phyloP scores from a whole-genome alignment of 106 monocot species.

The Platanthera guangdongensis region DNA sequence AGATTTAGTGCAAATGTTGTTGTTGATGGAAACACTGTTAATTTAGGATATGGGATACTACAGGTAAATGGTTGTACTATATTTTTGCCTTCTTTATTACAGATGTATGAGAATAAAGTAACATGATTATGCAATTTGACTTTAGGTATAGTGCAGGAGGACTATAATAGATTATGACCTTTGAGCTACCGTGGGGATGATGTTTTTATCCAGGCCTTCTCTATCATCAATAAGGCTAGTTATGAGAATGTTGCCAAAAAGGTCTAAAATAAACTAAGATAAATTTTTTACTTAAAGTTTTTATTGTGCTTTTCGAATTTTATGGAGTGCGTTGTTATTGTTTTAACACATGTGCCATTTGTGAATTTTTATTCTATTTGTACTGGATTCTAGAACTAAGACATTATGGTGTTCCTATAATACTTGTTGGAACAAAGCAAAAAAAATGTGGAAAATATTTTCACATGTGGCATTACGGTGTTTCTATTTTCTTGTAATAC shows the following conservation, averaged over 20 bases:
- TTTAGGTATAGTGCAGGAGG: constrained; percentile 52
- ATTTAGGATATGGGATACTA: constrained; percentile 7
- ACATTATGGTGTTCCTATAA: constrained; percentile 62
- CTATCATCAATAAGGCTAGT: constrained; percentile 70
- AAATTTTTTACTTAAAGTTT: not conserved
- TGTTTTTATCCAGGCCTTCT: constrained; percentile 61
- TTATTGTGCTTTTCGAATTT: not conserved
- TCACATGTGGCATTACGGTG: not conserved
- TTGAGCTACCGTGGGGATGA: constrained; percentile 72
- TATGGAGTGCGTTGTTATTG: not conserved
- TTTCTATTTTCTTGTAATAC: not conserved
- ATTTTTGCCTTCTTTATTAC: not conserved
- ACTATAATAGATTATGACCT: constrained; percentile 65
- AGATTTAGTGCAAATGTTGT: constrained; percentile 9
- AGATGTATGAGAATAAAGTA: not conserved
- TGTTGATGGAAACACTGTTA: constrained; percentile 7
- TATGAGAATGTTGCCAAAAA: constrained; percentile 70
- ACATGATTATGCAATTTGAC: not conserved
- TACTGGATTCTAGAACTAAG: constrained; percentile 68
- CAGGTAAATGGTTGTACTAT: not conserved
- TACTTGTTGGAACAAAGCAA: constrained; percentile 71
- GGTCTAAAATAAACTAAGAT: constrained; percentile 16
- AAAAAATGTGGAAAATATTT: too few relatives aligned
- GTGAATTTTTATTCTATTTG: constrained; percentile 5
- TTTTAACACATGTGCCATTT: not conserved